Evolutionary conservation across 805 yeast species (phyloP).

Genomic region (Candida caryicola): DNA sequence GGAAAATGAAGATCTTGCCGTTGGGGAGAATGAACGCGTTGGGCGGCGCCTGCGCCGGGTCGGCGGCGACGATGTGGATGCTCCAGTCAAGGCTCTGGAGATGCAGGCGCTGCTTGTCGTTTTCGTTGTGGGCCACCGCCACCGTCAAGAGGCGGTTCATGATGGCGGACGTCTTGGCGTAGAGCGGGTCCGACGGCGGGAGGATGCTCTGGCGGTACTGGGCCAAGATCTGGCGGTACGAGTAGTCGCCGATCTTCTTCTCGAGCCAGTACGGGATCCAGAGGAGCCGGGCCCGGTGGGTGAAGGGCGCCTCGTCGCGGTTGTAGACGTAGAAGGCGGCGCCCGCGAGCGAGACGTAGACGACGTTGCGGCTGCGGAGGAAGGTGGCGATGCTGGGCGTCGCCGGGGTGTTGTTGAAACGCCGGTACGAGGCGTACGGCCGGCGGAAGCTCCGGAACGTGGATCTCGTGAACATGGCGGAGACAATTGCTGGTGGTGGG

Average conservation of each 20-base stretch:
- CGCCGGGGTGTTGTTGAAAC: conserved; percentile 11
- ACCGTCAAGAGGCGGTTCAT: conserved; percentile 64
- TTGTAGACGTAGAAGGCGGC: conserved; percentile 31
- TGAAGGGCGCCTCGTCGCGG: conserved; percentile 77
- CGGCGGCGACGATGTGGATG: conserved; percentile 64
- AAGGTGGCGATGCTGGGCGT: conserved; percentile 11
- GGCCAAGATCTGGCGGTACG: conserved; percentile 57
- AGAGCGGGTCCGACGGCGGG: conserved; percentile 62
- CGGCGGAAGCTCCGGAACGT: not conserved
- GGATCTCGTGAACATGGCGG: not conserved
- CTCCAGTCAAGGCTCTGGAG: conserved; percentile 60
- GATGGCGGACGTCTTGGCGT: conserved; percentile 52
- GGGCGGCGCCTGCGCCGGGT: conserved; percentile 73
- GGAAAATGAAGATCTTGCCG: conserved; percentile 90
- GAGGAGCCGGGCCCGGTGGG: conserved; percentile 68
- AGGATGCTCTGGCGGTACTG: conserved; percentile 54
- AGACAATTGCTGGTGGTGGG: too few relatives aligned
- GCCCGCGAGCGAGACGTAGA: conserved; percentile 28
- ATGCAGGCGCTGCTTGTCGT: conserved; percentile 33
- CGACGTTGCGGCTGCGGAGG: conserved; percentile 24
- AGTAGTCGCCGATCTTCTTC: conserved; percentile 54
- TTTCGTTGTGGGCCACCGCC: conserved; percentile 38
- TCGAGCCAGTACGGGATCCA: conserved; percentile 70
- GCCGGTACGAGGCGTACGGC: conserved; percentile 17
- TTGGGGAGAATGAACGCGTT: conserved; percentile 96